Evolutionary conservation across 2,329 filamentous ascomycete genomes (phyloP).

Genomic region (Lecanicillium sp.): DNA sequence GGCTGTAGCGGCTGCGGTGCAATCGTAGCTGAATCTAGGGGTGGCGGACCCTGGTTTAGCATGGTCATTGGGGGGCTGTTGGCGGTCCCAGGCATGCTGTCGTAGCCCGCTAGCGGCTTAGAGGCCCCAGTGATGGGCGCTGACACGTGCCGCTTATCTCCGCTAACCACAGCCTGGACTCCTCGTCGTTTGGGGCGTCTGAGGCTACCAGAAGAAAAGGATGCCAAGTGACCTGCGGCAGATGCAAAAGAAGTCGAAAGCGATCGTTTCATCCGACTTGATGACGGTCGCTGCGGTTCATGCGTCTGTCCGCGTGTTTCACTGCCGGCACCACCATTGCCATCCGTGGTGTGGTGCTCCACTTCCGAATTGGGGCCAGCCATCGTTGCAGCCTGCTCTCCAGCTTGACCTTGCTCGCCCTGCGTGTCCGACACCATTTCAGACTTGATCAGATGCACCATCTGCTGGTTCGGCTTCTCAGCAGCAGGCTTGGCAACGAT

Average conservation of each 20-base stretch:
- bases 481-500: slow-evolving; percentile 14
- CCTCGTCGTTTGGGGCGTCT: slow-evolving; percentile 44
- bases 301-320: slow-evolving; percentile 3
- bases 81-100: slow-evolving; percentile 18
- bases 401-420: background rate
- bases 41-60: slow-evolving; percentile 10
- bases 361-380: background rate
- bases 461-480: slow-evolving; percentile 9
- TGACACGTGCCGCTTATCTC: slow-evolving; percentile 45
- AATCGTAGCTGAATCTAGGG: slow-evolving; percentile 12
- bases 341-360: background rate
- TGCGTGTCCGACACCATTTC: slow-evolving; percentile 22
- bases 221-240: slow-evolving; percentile 44
- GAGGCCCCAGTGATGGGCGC: slow-evolving; percentile 33
- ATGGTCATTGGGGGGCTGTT: slow-evolving; percentile 15
- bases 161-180: slow-evolving; percentile 22
- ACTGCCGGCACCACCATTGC: background rate
- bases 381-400: background rate
- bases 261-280: slow-evolving; percentile 42
- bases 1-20: slow-evolving; percentile 1
- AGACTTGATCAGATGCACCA: slow-evolving; percentile 28
- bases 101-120: slow-evolving; percentile 19
- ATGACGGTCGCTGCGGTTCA: slow-evolving; percentile 30
- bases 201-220: slow-evolving; percentile 45
- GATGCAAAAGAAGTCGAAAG: slow-evolving; percentile 54